A percentile compares a stretch with the other conserved stretches of the same genome.
Conservation (phyloP, 2,329 filamentous ascomycete genomes). For the Cyphellophora europaea region DNA sequence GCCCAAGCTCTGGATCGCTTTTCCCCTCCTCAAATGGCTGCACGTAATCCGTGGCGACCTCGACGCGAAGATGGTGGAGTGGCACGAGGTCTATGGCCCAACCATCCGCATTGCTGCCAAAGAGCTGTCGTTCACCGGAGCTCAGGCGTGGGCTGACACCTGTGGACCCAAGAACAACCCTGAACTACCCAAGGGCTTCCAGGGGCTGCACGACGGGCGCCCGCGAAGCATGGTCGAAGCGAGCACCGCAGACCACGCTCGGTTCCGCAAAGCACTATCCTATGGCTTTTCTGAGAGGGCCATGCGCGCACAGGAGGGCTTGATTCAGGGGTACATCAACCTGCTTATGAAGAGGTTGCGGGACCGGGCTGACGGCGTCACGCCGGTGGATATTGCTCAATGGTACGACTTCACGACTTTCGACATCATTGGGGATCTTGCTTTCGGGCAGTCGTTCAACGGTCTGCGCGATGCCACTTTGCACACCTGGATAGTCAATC, state of each 20-base stretch:
- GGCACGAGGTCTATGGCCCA: neutral
- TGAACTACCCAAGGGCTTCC: constrained; percentile 1
- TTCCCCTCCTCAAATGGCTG: constrained; percentile 12
- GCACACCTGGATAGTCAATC: constrained; percentile 23
- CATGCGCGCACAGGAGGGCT: constrained; percentile 28
- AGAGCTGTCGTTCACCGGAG: constrained; percentile 20
- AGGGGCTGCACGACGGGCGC: neutral
- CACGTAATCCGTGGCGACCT: constrained; percentile 6
- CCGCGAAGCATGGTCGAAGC: constrained; percentile 5
- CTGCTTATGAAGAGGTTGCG: constrained; percentile 7
- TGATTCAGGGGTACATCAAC: constrained; percentile 11
- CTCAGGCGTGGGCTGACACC: constrained; percentile 22
- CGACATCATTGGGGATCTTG: constrained; percentile 22
- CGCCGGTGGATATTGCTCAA: constrained; percentile 6
- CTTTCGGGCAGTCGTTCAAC: constrained; percentile 25
- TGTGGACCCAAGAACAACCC: constrained; percentile 16
- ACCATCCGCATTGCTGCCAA: constrained; percentile 11
- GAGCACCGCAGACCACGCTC: constrained; percentile 18
- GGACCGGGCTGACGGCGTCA: neutral
- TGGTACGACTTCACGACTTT: constrained; percentile 17
- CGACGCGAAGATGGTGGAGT: constrained; percentile 3
- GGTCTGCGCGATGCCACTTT: constrained; percentile 20
- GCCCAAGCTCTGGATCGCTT: constrained; percentile 47
- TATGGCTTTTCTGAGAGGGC: constrained; percentile 35
- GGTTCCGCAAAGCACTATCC: constrained; percentile 24